phyloP scores from a whole-genome alignment of 257 asterid genomes.

The Prunella vulgaris region DNA sequence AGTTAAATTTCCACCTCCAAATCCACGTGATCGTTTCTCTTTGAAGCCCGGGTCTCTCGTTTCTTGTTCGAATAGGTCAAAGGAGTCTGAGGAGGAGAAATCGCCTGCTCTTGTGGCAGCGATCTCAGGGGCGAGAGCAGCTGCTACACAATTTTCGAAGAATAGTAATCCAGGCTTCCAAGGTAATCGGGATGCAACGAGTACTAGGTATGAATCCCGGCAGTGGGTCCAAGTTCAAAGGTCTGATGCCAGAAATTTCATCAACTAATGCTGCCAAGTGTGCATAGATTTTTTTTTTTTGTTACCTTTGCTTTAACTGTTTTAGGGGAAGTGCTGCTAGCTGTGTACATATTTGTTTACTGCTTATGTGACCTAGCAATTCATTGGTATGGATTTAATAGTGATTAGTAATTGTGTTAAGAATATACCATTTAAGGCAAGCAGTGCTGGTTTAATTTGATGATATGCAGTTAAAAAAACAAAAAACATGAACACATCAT shows the following conservation, averaged over 20 bases:
- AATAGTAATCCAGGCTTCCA: conserved; percentile 12
- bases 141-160: conserved; percentile 73
- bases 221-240: not conserved
- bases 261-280: not conserved
- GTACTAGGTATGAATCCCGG: conserved; percentile 22
- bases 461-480: too few species aligned
- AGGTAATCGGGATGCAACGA: not conserved
- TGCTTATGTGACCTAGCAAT: too few species aligned
- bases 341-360: too few species aligned
- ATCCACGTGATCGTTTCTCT: conserved; percentile 51
- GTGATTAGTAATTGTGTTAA: too few species aligned
- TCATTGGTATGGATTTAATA: too few species aligned
- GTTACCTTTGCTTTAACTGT: too few species aligned
- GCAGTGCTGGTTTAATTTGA: too few species aligned
- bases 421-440: too few species aligned
- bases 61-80: conserved; percentile 20
- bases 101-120: conserved; percentile 61
- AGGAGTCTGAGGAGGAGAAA: conserved; percentile 33
- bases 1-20: conserved; percentile 55
- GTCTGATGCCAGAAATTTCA: not conserved
- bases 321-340: too few species aligned
- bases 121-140: conserved; percentile 73
- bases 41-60: conserved; percentile 66
- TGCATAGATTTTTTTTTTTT: too few species aligned
- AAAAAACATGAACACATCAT: too few species aligned